Evolutionary conservation across 257 asterid species (phyloP), one percentile per base, ranked within the genome.

Genomic region (Przewalskia tangutica): DNA sequence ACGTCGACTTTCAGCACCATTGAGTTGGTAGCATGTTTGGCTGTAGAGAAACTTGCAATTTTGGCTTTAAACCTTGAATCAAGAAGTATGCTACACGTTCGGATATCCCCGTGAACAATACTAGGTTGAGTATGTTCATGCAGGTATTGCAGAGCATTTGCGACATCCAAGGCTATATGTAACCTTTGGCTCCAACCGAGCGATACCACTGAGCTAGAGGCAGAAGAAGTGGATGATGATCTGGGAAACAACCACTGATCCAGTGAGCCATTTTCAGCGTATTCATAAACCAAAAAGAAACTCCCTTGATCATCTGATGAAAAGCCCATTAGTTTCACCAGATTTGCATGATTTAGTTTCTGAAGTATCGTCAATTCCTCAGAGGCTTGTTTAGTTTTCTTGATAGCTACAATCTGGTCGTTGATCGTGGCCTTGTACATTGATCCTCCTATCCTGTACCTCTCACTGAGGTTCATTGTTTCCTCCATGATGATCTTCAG

Each of bases 131-230:
- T 84, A 65, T 89, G 98, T 83, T 94, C 95, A 34, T 92, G 98
- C 91, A 92, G n/a, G 90, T 92, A 91, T 42, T 92, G 97, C 14
- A 94, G 89, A 55, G 97, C 97, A 5, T 94, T 92, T 8, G 98
- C 97, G 3, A 91, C 90, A 51, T 94, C 97, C n/a, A 89, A 85
- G 51, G 98, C 91, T 44, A 92, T 80, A 14, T 82, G 79, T 59
- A 94, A 75, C 86, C 97, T 88, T 44, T 89, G 95, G 64, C 64
- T 89, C 98, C 97, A 94, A 20, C 82, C 84, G 1, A 90, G 90
- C 16, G 78, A 46, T 62, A 59, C 82, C 3, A n/a, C 82, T 17
- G 80, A 51, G 66, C 81, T 54, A 46, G 88, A 86, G 67, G 89
- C 81, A 9, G 92, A 16, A 14, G 73, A 34, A 34, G 48, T 13